These are phyloP conservation scores for Scutellaria baicalensis DNA, from an alignment of 257 asterid genomes.

Conservation along the genomic window DNA sequence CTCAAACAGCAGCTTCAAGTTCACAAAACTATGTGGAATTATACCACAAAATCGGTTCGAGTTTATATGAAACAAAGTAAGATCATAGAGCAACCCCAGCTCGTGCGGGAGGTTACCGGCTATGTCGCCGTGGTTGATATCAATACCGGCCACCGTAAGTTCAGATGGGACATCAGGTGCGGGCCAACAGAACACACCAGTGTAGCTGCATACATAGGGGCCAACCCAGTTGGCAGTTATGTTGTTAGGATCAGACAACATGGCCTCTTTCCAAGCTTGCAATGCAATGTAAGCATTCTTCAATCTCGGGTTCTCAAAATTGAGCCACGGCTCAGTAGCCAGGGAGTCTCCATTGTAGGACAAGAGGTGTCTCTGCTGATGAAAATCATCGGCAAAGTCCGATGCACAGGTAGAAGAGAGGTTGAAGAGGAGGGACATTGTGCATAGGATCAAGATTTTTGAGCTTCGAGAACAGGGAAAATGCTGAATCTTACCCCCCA, in stretches of 20 bases:
- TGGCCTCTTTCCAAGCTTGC: slow-evolving; percentile 58
- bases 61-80: slow-evolving; percentile 46
- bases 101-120: slow-evolving; percentile 59
- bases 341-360: slow-evolving; percentile 48
- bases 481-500: background rate
- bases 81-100: slow-evolving; percentile 52
- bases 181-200: slow-evolving; percentile 56
- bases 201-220: slow-evolving; percentile 47
- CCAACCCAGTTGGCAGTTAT: slow-evolving; percentile 53
- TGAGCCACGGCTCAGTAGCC: slow-evolving; percentile 35
- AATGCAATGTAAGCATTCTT: slow-evolving; percentile 56
- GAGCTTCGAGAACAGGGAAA: background rate
- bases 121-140: slow-evolving; percentile 46
- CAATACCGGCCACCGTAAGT: slow-evolving; percentile 55
- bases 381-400: background rate
- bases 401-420: slow-evolving; percentile 6
- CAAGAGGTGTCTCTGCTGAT: slow-evolving; percentile 16
- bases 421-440: slow-evolving; percentile 16
- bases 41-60: slow-evolving; percentile 61
- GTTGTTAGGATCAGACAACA: slow-evolving; percentile 51
- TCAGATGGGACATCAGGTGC: slow-evolving; percentile 42
- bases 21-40: slow-evolving; percentile 44
- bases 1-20: slow-evolving; percentile 43
- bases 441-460: slow-evolving; percentile 13
- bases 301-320: slow-evolving; percentile 36